Base-by-base conservation (phyloP, 106 monocot species). In the Phalaenopsis equestris region DNA sequence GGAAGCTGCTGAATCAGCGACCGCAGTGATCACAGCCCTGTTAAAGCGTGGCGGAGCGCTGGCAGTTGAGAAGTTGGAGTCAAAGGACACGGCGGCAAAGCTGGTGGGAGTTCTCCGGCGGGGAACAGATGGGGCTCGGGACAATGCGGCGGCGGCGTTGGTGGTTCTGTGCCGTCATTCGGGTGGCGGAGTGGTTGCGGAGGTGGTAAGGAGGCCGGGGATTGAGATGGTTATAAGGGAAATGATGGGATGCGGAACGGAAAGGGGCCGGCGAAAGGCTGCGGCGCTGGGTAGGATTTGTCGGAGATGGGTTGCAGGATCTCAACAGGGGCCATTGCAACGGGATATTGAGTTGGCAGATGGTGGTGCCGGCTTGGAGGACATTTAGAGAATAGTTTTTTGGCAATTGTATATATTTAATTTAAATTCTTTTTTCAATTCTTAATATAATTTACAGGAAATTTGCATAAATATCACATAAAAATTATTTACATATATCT, bases 41-140 rank as follows among this genome's bases (percentile, higher is more conserved):
- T 88, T 88, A 12, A 96, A 87, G 80, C 55, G 96, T 5, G 91
- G 96, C 46, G 93, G 90, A 2, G 91, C 90, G 15, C 86, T 75
- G 79, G 61, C 19, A n/a, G n/a, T 21, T 18, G 91, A 83, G 18
- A 58, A 93, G 75, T 58, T 82, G 7, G 77, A 76, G 3, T 70
- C 77, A 3, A 75, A 76, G 3, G 87, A 88, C 3, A 80, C 86
- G 6, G 81, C 90, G 7, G 6, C 38, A 21, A 87, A 77, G 79
- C 81, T 93, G 55, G 87, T 90, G 1, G 46, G 82, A 56, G 79
- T 87, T 76, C 42, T 96, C 79, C 81, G 85, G 67, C 78, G 85
- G 3, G 96, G 96, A n/a, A 84, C 91, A 7, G 93, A 91, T 42
- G 78, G 72, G 73, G 87, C 86, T 14, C 79, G 87, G 76, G 96